Conservation (phyloP, 116 monocot genomes). For the Zostera marina region DNA sequence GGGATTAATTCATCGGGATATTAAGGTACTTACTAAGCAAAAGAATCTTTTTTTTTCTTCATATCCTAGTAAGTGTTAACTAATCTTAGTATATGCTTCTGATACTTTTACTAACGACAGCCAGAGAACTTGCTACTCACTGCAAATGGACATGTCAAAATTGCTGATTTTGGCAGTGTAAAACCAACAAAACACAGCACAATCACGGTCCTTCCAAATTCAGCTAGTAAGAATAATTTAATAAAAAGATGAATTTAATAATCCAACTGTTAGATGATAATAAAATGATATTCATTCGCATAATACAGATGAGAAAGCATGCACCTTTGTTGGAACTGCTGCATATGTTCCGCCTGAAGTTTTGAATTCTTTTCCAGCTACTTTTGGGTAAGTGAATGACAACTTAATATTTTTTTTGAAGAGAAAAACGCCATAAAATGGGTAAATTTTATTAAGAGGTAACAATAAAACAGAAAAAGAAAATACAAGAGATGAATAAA, state of each 20-base stretch:
- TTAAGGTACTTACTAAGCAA: conserved; percentile 42
- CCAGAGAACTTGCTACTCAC: conserved; percentile 97
- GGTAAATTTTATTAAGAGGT: too few relatives aligned
- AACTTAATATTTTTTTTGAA: not conserved
- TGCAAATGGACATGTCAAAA: conserved; percentile 74
- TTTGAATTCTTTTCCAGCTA: conserved; percentile 88
- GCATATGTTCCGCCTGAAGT: conserved; percentile 97
- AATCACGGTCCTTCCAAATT: conserved; percentile 64
- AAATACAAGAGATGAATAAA: too few relatives aligned
- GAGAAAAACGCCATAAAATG: too few relatives aligned
- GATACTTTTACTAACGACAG: conserved; percentile 32
- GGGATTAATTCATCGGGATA: conserved; percentile 93
- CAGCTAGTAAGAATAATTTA: conserved; percentile 27
- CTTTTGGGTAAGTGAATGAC: conserved; percentile 52
- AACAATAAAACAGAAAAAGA: too few relatives aligned
- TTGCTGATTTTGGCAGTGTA: conserved; percentile 96
- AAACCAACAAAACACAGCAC: conserved; percentile 63
- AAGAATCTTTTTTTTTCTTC: not conserved
- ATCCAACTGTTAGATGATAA: too few relatives aligned
- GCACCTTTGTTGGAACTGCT: conserved; percentile 90
- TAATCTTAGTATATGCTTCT: conserved; percentile 10
- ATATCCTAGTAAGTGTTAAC: not conserved
- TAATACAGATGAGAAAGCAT: conserved; percentile 67
- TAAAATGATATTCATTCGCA: not conserved
- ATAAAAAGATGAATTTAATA: too few relatives aligned